Conservation (phyloP, 129 eudicot species). For the Artemisia annua region DNA sequence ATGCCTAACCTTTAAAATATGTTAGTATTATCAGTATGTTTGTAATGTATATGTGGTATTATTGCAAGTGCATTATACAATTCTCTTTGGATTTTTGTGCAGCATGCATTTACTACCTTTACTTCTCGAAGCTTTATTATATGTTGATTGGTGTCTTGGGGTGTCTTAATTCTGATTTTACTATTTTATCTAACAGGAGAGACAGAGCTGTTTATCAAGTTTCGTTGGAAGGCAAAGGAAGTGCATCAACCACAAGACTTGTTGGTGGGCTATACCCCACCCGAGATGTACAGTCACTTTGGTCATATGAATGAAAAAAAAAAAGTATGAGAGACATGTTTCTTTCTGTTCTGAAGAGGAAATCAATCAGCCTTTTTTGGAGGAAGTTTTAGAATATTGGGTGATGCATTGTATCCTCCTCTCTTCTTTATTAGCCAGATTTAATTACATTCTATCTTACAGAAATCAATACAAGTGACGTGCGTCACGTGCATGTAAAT, state of each 20-base stretch:
- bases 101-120: too few species aligned
- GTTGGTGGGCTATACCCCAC: conserved; percentile 70
- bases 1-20: too few species aligned
- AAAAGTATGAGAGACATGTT: conserved; percentile 34
- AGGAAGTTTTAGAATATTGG: conserved; percentile 43
- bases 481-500: conserved; percentile 26
- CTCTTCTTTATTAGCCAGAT: conserved; percentile 54
- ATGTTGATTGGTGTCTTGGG: too few species aligned
- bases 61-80: too few species aligned
- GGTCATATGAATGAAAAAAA: conserved; percentile 71
- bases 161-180: conserved; percentile 12
- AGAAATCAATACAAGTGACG: conserved; percentile 35
- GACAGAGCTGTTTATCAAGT: conserved; percentile 48
- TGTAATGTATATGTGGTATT: too few species aligned
- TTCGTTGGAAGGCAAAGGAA: conserved; percentile 56
- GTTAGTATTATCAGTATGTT: too few species aligned
- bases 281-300: conserved; percentile 85
- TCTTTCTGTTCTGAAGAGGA: conserved; percentile 43
- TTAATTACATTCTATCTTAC: conserved; percentile 48
- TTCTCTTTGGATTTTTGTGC: too few species aligned
- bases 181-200: conserved; percentile 41
- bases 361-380: conserved; percentile 48
- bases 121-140: too few species aligned
- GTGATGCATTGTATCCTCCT: conserved; percentile 51
- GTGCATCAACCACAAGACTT: conserved; percentile 40